Evolutionary conservation across 1,284 basidiomycete genomes (phyloP).

Genomic region (Cutaneotrichosporon sp.): DNA sequence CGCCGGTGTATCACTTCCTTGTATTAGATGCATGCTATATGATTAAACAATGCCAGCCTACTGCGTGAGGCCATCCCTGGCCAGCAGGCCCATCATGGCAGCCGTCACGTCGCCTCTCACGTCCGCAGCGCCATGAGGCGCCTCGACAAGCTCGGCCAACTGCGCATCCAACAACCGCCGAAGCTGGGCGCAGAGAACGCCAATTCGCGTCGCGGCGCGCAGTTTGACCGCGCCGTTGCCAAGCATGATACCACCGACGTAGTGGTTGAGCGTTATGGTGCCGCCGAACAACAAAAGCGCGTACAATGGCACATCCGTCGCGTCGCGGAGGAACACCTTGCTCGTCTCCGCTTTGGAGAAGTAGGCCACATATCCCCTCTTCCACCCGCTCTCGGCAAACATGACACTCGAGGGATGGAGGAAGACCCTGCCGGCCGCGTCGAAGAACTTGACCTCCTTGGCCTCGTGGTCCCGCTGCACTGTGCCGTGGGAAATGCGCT

Average conservation of each 20-base stretch:
- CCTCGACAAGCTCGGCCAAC: constrained; percentile 54
- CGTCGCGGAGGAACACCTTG: constrained; percentile 82
- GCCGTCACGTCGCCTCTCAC: constrained; percentile 58
- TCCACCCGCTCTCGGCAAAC: constrained; percentile 69
- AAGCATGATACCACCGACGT: constrained; percentile 68
- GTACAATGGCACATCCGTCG: constrained; percentile 82
- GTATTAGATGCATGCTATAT: constrained; percentile 5
- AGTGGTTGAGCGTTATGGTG: constrained; percentile 68
- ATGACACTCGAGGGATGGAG: constrained; percentile 76
- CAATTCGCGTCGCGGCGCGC: constrained; percentile 79
- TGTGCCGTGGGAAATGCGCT: constrained; percentile 71
- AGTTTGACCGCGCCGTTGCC: constrained; percentile 60
- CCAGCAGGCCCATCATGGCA: constrained; percentile 67
- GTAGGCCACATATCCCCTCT: constrained; percentile 71
- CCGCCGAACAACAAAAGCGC: constrained; percentile 81
- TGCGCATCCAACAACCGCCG: constrained; percentile 68
- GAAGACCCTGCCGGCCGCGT: constrained; percentile 51
- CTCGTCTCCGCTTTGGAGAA: constrained; percentile 78
- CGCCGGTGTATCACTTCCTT: neutral
- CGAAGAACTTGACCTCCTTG: constrained; percentile 73
- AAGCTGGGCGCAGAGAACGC: constrained; percentile 83
- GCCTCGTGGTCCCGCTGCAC: constrained; percentile 75
- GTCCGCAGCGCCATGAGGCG: constrained; percentile 49
- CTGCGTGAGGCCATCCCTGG: constrained; percentile 40
- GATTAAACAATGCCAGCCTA: too few relatives aligned